Percentiles rank a stretch among this genome's conserved stretches.
These are phyloP conservation scores for Paecilomyces sp. DNA, from an alignment of 2,329 filamentous ascomycete species.

Conservation along the genomic window DNA sequence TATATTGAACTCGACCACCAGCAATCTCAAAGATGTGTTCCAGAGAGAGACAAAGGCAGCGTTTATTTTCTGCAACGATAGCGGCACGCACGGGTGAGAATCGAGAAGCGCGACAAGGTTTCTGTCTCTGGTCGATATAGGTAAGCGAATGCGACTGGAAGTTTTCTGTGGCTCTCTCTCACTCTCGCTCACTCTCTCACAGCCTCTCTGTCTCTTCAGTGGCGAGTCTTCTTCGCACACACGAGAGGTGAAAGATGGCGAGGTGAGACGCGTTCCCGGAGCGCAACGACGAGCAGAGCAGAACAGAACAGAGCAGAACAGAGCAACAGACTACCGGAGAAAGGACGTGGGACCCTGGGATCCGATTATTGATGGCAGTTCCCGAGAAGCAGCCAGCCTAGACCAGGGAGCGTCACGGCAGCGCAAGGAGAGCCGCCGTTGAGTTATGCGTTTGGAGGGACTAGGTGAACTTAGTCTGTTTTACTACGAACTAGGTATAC, in stretches of 20 bases:
- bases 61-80: neutral
- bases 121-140: neutral
- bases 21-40: conserved; percentile 37
- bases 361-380: neutral
- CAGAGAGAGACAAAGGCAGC: conserved; percentile 14
- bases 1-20: neutral
- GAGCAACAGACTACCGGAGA: neutral
- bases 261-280: neutral
- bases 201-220: no score
- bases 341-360: neutral
- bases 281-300: neutral
- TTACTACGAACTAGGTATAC: neutral
- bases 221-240: neutral
- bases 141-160: neutral
- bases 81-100: neutral
- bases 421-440: neutral
- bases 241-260: neutral
- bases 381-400: neutral
- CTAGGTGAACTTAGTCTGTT: neutral
- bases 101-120: neutral
- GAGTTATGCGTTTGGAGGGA: neutral
- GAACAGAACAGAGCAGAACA: neutral
- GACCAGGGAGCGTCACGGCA: neutral
- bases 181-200: neutral
- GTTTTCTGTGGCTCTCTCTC: neutral